These are phyloP conservation scores for Brassica balearica DNA, from an alignment of 441 rosid species.

Conservation along the genomic window DNA sequence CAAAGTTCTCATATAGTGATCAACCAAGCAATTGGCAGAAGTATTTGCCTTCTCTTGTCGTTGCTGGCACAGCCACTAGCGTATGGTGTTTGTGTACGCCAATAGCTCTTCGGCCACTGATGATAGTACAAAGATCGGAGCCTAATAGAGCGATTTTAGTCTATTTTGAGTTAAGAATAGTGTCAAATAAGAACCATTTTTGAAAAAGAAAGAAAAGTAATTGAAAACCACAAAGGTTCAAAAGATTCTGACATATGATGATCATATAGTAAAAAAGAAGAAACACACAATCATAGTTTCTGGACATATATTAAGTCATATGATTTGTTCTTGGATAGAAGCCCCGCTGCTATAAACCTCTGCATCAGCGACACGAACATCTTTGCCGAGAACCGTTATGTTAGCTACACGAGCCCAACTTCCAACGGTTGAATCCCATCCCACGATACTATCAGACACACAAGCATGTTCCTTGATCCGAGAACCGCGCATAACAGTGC, in stretches of 20 bases:
- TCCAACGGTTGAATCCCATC: constrained; percentile 70
- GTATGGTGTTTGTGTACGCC: neutral
- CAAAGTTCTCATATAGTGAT: no score
- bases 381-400: constrained; percentile 60
- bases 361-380: constrained; percentile 55
- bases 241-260: neutral
- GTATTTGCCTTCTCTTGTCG: neutral
- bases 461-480: constrained; percentile 60
- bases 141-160: neutral
- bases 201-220: no score
- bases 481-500: constrained; percentile 60
- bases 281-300: no score
- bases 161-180: no score
- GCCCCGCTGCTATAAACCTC: constrained; percentile 23
- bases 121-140: neutral
- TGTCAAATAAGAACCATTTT: no score
- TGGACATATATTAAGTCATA: neutral
- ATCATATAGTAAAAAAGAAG: neutral
- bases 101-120: neutral
- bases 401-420: constrained; percentile 64
- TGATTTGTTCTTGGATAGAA: neutral
- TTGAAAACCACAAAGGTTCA: no score
- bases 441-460: constrained; percentile 62
- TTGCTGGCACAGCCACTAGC: neutral
- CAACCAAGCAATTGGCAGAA: no score